phyloP scores from a whole-genome alignment of 1,139 yeast genomes.

The Petasospora rhodanensis region DNA sequence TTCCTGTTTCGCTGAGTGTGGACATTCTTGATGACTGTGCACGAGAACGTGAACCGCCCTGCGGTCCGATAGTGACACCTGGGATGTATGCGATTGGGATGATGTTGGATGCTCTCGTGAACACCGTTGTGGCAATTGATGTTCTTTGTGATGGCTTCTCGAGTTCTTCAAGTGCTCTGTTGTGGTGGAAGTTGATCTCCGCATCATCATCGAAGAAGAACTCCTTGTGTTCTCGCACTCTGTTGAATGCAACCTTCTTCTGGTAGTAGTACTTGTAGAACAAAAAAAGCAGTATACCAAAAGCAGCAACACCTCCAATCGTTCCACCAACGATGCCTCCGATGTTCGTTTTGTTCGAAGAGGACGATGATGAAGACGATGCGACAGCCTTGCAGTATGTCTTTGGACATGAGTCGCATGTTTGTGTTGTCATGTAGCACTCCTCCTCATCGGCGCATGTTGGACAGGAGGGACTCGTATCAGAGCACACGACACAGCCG shows the following conservation, averaged over 20 bases:
- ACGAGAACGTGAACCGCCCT: no score
- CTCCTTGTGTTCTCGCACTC: slow-evolving; percentile 20
- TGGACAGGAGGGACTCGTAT: slow-evolving; percentile 44
- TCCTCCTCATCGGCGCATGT: slow-evolving; percentile 47
- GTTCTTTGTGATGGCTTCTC: slow-evolving; percentile 30
- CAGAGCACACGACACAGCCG: slow-evolving; percentile 52
- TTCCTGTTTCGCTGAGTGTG: slow-evolving; percentile 17
- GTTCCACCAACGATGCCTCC: slow-evolving; percentile 49
- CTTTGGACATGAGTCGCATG: slow-evolving; percentile 54
- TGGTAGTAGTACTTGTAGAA: slow-evolving; percentile 37
- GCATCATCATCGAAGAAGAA: slow-evolving; percentile 30
- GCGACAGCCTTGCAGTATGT: slow-evolving; percentile 40
- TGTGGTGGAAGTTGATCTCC: slow-evolving; percentile 24
- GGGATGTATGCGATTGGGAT: slow-evolving; percentile 94
- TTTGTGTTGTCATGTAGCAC: slow-evolving; percentile 47
- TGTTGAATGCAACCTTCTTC: slow-evolving; percentile 26
- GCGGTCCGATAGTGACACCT: slow-evolving; percentile 70
- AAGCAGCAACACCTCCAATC: slow-evolving; percentile 60
- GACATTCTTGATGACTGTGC: slow-evolving; percentile 16
- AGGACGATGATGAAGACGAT: slow-evolving; percentile 3
- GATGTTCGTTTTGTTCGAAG: slow-evolving; percentile 10
- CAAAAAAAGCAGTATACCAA: slow-evolving; percentile 34
- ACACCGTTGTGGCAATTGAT: slow-evolving; percentile 54
- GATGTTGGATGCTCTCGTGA: slow-evolving; percentile 80
- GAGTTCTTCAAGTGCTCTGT: slow-evolving; percentile 31